A percentile compares a stretch with the other conserved stretches of the same genome.
phyloP scores from a whole-genome alignment of 306 rosid genomes.

The Cajanus cajan region DNA sequence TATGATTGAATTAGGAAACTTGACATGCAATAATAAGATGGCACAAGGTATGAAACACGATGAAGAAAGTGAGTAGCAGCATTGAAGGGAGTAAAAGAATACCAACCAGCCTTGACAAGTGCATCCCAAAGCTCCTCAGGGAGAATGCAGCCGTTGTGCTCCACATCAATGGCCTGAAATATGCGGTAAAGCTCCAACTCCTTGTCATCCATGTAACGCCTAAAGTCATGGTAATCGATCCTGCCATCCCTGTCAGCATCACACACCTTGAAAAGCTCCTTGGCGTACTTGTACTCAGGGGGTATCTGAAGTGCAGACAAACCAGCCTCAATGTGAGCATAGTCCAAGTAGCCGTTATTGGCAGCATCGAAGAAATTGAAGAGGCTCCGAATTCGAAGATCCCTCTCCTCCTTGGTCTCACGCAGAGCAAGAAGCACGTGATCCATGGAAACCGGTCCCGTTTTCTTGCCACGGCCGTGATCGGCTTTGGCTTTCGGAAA shows the following conservation, averaged over 20 bases:
- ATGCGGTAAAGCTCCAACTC: slow-evolving; percentile 58
- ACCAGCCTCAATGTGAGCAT: slow-evolving; percentile 54
- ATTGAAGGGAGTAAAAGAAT: slow-evolving; percentile 18
- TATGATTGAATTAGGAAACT: neutral
- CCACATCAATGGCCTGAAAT: slow-evolving; percentile 59
- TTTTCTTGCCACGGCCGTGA: slow-evolving; percentile 33
- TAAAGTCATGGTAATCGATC: slow-evolving; percentile 46
- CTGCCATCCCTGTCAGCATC: slow-evolving; percentile 58
- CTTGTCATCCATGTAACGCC: slow-evolving; percentile 61
- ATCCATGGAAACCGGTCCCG: slow-evolving; percentile 45
- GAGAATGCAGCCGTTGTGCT: slow-evolving; percentile 55
- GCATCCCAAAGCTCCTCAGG: slow-evolving; percentile 67
- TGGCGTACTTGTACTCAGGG: slow-evolving; percentile 53
- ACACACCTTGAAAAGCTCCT: slow-evolving; percentile 56
- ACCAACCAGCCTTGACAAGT: slow-evolving; percentile 66
- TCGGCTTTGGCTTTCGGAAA: slow-evolving; percentile 40
- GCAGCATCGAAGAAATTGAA: slow-evolving; percentile 55
- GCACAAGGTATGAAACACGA: neutral
- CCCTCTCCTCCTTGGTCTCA: slow-evolving; percentile 59
- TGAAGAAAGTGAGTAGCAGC: neutral
- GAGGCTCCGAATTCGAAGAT: slow-evolving; percentile 49
- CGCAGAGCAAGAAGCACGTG: slow-evolving; percentile 53
- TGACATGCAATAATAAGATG: neutral
- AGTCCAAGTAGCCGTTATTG: slow-evolving; percentile 47
- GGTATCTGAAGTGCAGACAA: slow-evolving; percentile 57